Percentiles rank a stretch among this genome's conserved stretches.
Conservation (phyloP, 2,329 filamentous ascomycete species). For the Trichoderma afroharzianum region DNA sequence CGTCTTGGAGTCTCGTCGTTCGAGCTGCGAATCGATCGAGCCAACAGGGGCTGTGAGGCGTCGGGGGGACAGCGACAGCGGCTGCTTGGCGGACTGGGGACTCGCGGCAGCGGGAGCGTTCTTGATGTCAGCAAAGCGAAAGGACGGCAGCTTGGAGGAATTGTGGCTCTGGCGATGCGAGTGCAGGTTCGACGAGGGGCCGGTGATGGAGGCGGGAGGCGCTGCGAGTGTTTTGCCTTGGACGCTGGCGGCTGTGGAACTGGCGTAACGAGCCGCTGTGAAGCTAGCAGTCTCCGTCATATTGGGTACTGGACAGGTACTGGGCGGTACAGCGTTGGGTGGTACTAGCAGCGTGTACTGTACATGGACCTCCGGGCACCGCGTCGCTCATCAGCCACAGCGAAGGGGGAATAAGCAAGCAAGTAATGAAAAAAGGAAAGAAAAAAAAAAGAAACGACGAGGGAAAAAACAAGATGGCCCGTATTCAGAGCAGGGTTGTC, state of each 20-base stretch:
- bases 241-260: conserved; percentile 17
- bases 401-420: background rate
- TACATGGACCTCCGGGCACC: conserved; percentile 3
- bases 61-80: conserved; percentile 8
- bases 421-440: background rate
- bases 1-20: conserved; percentile 4
- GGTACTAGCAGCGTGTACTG: conserved; percentile 2
- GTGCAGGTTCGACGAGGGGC: conserved; percentile 32
- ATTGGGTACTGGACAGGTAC: conserved; percentile 7
- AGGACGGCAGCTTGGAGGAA: conserved; percentile 53
- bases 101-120: conserved; percentile 26
- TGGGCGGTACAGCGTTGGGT: background rate
- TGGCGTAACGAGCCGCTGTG: conserved; percentile 17
- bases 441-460: background rate
- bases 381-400: conserved; percentile 17
- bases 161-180: conserved; percentile 51
- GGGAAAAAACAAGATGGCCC: background rate
- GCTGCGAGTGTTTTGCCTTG: conserved; percentile 15
- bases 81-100: conserved; percentile 23
- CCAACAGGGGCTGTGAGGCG: conserved; percentile 16
- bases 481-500: background rate
- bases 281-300: conserved; percentile 21
- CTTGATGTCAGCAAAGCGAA: conserved; percentile 50
- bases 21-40: conserved; percentile 8
- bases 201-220: conserved; percentile 18